Percentiles rank a stretch among this genome's conserved stretches.
Conservation (phyloP, 75 land plant species). For the Cryptomeria japonica region DNA sequence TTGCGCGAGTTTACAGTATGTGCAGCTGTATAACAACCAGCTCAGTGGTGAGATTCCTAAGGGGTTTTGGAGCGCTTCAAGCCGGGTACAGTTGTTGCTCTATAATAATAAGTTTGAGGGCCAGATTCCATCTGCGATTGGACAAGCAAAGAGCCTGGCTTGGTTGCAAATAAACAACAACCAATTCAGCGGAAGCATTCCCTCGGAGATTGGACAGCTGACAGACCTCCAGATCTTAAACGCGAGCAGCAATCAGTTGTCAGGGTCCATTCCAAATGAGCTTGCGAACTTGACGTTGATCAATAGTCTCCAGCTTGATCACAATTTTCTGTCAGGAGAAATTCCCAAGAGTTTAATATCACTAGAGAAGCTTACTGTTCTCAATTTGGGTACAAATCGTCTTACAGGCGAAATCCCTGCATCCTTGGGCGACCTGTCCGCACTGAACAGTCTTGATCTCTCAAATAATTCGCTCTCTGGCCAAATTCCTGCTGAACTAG, state of each 20-base stretch:
- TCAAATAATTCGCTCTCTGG: slow-evolving; percentile 63
- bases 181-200: slow-evolving; percentile 53
- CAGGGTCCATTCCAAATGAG: slow-evolving; percentile 36
- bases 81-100: slow-evolving; percentile 49
- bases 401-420: slow-evolving; percentile 47
- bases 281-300: slow-evolving; percentile 21
- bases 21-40: slow-evolving; percentile 43
- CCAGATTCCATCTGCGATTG: slow-evolving; percentile 36
- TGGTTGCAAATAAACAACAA: neutral
- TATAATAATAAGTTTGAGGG: slow-evolving; percentile 50
- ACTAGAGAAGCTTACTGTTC: slow-evolving; percentile 46
- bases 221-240: slow-evolving; percentile 31
- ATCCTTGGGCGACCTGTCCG: slow-evolving; percentile 36
- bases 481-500: slow-evolving; percentile 46
- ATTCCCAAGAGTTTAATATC: slow-evolving; percentile 27
- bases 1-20: slow-evolving; percentile 49
- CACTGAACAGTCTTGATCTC: slow-evolving; percentile 63
- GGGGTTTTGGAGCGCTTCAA: slow-evolving; percentile 56
- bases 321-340: slow-evolving; percentile 41
- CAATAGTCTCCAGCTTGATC: slow-evolving; percentile 31
- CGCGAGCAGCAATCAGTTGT: slow-evolving; percentile 26
- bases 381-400: slow-evolving; percentile 47
- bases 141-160: slow-evolving; percentile 33
- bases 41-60: slow-evolving; percentile 58
- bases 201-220: slow-evolving; percentile 43